Percentiles rank a stretch among this genome's conserved stretches.
phyloP scores from a whole-genome alignment of 352 stramenopile species.

The Globisporangium ultimum region DNA sequence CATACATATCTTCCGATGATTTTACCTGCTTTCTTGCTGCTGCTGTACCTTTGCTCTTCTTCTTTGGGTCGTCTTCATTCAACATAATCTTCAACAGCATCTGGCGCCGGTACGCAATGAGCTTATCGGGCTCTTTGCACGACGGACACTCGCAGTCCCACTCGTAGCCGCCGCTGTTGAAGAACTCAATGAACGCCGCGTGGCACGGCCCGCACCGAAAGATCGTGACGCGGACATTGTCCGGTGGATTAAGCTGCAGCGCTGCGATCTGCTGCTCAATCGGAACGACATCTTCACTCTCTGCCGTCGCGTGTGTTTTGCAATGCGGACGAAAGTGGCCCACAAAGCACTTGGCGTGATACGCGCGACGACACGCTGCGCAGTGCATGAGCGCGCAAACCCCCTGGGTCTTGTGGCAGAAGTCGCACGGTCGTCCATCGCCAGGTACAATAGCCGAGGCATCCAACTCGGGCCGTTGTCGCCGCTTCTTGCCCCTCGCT shows the following conservation, averaged over 20 bases:
- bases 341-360: slow-evolving; percentile 43
- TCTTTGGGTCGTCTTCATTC: slow-evolving; percentile 21
- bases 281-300: neutral
- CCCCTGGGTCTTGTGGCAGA: slow-evolving; percentile 32
- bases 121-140: slow-evolving; percentile 31
- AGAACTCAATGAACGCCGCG: slow-evolving; percentile 41
- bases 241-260: slow-evolving; percentile 20
- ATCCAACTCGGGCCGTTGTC: slow-evolving; percentile 1
- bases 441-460: neutral
- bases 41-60: slow-evolving; percentile 4
- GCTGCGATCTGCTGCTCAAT: slow-evolving; percentile 31
- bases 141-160: slow-evolving; percentile 41
- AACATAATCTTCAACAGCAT: slow-evolving; percentile 47
- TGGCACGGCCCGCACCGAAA: slow-evolving; percentile 45
- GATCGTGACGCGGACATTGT: slow-evolving; percentile 27
- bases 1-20: too few relatives aligned
- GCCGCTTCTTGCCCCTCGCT: slow-evolving; percentile 1
- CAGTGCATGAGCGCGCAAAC: slow-evolving; percentile 39
- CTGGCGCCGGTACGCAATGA: slow-evolving; percentile 26
- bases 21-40: neutral
- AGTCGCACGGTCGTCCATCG: slow-evolving; percentile 30
- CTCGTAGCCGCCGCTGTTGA: slow-evolving; percentile 25
- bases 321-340: slow-evolving; percentile 31
- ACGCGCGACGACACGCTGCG: slow-evolving; percentile 30
- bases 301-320: neutral